These are phyloP conservation scores for Areca catechu DNA, from an alignment of 176 grass and related monocot genomes.

Conservation along the genomic window DNA sequence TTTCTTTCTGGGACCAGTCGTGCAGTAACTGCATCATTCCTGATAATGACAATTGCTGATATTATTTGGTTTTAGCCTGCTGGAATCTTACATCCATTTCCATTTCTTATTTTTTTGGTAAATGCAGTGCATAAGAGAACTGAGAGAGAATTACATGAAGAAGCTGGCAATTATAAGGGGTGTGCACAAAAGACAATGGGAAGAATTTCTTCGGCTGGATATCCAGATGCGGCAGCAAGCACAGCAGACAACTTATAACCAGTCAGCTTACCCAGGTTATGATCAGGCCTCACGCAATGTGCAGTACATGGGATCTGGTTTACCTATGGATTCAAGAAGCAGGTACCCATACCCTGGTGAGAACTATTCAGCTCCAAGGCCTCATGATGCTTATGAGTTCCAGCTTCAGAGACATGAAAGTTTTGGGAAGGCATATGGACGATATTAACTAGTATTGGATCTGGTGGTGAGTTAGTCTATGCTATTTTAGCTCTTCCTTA, in stretches of 20 bases:
- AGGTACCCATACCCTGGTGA: constrained; percentile 50
- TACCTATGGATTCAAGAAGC: constrained; percentile 35
- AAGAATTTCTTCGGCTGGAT: constrained; percentile 54
- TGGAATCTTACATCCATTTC: no score
- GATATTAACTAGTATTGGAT: constrained; percentile 37
- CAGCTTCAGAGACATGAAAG: constrained; percentile 40
- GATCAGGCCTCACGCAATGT: constrained; percentile 34
- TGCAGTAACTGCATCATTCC: no score
- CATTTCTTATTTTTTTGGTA: constrained; percentile 3
- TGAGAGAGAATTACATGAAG: constrained; percentile 79
- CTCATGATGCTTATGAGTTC: constrained; percentile 51
- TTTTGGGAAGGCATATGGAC: constrained; percentile 52
- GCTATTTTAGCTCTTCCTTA: not conserved
- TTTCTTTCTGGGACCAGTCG: no score
- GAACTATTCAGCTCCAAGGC: constrained; percentile 51
- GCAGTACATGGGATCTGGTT: constrained; percentile 29
- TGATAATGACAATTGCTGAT: no score
- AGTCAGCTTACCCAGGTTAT: constrained; percentile 32
- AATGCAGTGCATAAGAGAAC: constrained; percentile 59
- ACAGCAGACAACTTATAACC: constrained; percentile 27
- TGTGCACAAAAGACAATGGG: constrained; percentile 56
- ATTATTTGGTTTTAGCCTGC: no score
- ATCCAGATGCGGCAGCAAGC: constrained; percentile 42
- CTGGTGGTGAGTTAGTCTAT: constrained; percentile 58
- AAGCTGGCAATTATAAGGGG: constrained; percentile 40